Percentiles rank a stretch among this genome's conserved stretches.
Conservation (phyloP, 805 yeast genomes). For the Cyberlindnera saturnus region DNA sequence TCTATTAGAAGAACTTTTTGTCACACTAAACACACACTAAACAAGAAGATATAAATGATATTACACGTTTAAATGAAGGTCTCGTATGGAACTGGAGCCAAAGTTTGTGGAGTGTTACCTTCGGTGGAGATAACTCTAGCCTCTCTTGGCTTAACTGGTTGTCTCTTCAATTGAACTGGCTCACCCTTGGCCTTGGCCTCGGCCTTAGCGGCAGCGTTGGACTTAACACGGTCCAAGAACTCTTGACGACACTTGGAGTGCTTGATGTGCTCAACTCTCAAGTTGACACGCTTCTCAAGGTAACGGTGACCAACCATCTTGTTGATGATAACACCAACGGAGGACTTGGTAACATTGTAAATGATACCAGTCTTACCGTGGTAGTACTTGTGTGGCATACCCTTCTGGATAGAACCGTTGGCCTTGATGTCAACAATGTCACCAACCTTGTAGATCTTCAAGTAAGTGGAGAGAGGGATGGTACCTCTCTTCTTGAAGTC, state of each 20-base stretch:
- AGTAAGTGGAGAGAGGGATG: conserved; percentile 91
- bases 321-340: conserved; percentile 98
- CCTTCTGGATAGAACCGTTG: conserved; percentile 98
- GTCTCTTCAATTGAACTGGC: conserved; percentile 91
- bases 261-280: conserved; percentile 98
- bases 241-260: conserved; percentile 99
- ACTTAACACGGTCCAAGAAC: conserved; percentile 97
- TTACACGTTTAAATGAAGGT: conserved; percentile 78
- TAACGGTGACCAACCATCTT: conserved; percentile 99
- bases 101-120: conserved; percentile 87
- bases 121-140: conserved; percentile 78
- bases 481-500: conserved; percentile 96
- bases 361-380: conserved; percentile 99
- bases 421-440: conserved; percentile 99
- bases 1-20: conserved; percentile 13
- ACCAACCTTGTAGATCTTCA: conserved; percentile 97
- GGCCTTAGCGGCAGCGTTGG: conserved; percentile 86
- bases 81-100: conserved; percentile 99
- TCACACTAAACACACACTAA: conserved; percentile 15
- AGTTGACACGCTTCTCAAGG: conserved; percentile 97
- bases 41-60: conserved; percentile 16
- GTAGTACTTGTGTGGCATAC: conserved; percentile 99
- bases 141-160: conserved; percentile 97
- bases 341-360: conserved; percentile 96
- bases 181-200: conserved; percentile 96